Evolutionary conservation across 352 stramenopile genomes (phyloP), one percentile per base, ranked within the genome.

Genomic region (Achlya hypogyna): DNA sequence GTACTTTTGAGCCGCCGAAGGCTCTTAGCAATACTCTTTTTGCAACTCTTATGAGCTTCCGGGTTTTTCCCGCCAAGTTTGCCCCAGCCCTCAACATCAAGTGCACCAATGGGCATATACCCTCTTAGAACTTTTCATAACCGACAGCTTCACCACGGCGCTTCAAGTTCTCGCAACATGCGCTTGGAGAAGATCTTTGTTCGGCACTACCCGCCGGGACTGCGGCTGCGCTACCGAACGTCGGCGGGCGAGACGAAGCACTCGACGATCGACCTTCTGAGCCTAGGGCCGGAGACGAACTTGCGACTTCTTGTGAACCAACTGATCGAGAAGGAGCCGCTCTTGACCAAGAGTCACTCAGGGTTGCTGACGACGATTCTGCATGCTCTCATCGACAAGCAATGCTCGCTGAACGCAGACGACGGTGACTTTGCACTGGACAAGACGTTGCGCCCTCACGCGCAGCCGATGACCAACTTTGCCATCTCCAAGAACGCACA

Each of bases 381-480:
- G 22, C 83, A 92, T 47, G 75, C 73, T 2, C 78, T 92, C 10
- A 75, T 89, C n/a, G 76, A 90, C 20, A 88, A 88, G 34, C 81
- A 90, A 31, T 70, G 88, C 14, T 51, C 53, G 71, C n/a, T 64
- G 74, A n/a, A 51, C 69, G n/a, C n/a, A n/a, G 18, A 43, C 75
- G 47, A 23, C 62, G 75, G 18, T 56, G 59, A 23, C 70, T 74
- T 38, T 64, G 16, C 59, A 9, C 54, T 77, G n/a, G 74, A 75
- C 62, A 82, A 77, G 4, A 71, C 74, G 22, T 58, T 88, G 9
- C 72, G 76, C 5, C 72, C 81, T 18, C 84, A 93, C 51, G 74
- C 78, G 52, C 72, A 82, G 20, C 84, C 84, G 18, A 84, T 86
- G 67, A 82, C 81, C 53, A 93, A 93, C 65, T 80, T 89, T 66